Evolutionary conservation across 2,329 filamentous ascomycete species (phyloP).

Genomic region (Biscogniauxia sp.): DNA sequence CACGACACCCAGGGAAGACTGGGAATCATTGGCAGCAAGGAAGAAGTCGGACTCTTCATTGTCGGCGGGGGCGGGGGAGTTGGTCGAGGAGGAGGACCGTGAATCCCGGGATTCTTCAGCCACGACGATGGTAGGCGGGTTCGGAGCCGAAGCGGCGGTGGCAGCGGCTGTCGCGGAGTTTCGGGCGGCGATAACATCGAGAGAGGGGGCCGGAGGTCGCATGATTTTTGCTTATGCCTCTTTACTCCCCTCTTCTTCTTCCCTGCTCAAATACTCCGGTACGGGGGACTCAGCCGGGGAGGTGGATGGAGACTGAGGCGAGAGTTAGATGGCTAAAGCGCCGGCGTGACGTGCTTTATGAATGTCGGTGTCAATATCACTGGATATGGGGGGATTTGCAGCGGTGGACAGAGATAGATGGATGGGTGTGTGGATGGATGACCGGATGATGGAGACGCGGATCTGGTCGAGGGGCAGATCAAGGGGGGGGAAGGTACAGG

Average conservation of each 20-base stretch:
- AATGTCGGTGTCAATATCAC: background rate
- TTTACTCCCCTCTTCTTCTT: background rate
- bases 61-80: conserved; percentile 71
- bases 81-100: conserved; percentile 65
- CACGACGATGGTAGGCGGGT: conserved; percentile 15
- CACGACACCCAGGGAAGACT: conserved; percentile 78
- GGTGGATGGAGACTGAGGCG: background rate
- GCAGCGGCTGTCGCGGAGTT: conserved; percentile 11
- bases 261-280: background rate
- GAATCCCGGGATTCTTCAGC: conserved; percentile 49
- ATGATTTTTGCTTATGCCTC: conserved; percentile 13
- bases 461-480: background rate
- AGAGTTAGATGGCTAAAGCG: background rate
- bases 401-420: background rate
- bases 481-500: background rate
- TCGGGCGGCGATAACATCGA: conserved; percentile 32
- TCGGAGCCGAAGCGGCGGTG: conserved; percentile 8
- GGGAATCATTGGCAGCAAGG: conserved; percentile 82
- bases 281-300: background rate
- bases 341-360: background rate
- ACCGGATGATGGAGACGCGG: background rate
- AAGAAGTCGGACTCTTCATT: conserved; percentile 96
- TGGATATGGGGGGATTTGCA: background rate
- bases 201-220: conserved; percentile 29
- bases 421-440: background rate